These are phyloP conservation scores for Plantago coronopus DNA, from an alignment of 305 asterid genomes.

Conservation along the genomic window DNA sequence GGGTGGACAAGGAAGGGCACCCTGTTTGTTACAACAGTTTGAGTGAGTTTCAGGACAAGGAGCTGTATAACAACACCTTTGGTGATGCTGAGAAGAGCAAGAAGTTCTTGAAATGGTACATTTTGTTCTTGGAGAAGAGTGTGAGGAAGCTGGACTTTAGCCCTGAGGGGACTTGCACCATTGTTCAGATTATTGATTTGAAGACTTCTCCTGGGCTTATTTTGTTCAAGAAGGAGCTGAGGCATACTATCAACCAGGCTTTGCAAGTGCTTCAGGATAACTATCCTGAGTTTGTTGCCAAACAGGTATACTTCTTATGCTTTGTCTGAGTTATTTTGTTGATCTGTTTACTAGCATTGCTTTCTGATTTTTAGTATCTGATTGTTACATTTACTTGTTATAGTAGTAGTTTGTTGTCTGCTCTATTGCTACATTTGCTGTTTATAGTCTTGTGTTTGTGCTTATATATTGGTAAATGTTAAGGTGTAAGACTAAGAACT, in stretches of 20 bases:
- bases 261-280: slow-evolving; percentile 88
- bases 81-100: slow-evolving; percentile 73
- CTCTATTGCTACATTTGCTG: not conserved
- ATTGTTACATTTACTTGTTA: not conserved
- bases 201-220: slow-evolving; percentile 75
- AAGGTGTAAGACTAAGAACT: too few species aligned
- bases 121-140: slow-evolving; percentile 74
- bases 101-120: slow-evolving; percentile 70
- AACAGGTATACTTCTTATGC: slow-evolving; percentile 49
- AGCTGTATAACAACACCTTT: slow-evolving; percentile 66
- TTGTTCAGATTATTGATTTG: slow-evolving; percentile 80
- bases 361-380: too few species aligned
- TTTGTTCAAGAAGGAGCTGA: slow-evolving; percentile 70
- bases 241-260: slow-evolving; percentile 80
- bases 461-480: too few species aligned
- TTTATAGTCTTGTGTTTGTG: too few species aligned
- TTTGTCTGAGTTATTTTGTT: not conserved
- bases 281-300: slow-evolving; percentile 95
- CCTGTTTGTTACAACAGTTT: slow-evolving; percentile 77
- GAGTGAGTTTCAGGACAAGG: slow-evolving; percentile 81
- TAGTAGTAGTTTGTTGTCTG: not conserved
- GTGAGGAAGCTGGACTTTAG: slow-evolving; percentile 75
- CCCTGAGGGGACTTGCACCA: slow-evolving; percentile 69
- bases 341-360: not conserved
- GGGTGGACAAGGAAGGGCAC: slow-evolving; percentile 82